A percentile compares a stretch with the other conserved stretches of the same genome.
phyloP scores from a whole-genome alignment of 2,329 filamentous ascomycete species.

The Thermomyces lanuginosus region DNA sequence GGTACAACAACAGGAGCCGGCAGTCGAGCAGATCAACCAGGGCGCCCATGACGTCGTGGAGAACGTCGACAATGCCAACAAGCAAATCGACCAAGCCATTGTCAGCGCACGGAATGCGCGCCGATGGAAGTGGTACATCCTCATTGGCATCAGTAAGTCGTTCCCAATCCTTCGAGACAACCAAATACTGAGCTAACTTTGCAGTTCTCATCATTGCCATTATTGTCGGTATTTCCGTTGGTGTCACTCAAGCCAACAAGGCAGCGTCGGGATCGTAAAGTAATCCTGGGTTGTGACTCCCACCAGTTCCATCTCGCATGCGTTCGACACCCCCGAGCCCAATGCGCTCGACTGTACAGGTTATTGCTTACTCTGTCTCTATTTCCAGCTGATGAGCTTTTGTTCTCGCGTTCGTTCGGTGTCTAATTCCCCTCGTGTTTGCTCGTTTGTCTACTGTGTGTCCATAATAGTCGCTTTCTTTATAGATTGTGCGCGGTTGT shows the following conservation, averaged over 20 bases:
- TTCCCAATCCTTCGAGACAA: not conserved
- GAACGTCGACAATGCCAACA: slow-evolving; percentile 72
- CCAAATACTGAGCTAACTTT: slow-evolving; percentile 5
- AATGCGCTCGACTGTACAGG: slow-evolving; percentile 3
- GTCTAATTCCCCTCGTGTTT: too few species aligned
- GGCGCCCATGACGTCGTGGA: slow-evolving; percentile 73
- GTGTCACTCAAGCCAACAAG: slow-evolving; percentile 23
- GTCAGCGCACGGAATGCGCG: slow-evolving; percentile 62
- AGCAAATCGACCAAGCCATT: slow-evolving; percentile 67
- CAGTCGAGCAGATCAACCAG: slow-evolving; percentile 65
- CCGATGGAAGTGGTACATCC: slow-evolving; percentile 94
- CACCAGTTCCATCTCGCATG: too few species aligned
- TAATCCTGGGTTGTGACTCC: too few species aligned
- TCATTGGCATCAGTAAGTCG: slow-evolving; percentile 51
- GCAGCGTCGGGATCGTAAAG: slow-evolving; percentile 1
- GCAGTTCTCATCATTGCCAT: slow-evolving; percentile 39
- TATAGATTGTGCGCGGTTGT: too few species aligned
- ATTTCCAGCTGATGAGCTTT: not conserved
- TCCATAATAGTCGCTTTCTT: too few species aligned
- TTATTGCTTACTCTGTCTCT: not conserved
- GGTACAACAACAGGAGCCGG: slow-evolving; percentile 70
- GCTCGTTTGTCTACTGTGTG: too few species aligned
- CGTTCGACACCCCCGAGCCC: too few species aligned
- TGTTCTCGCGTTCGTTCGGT: too few species aligned
- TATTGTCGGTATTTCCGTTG: slow-evolving; percentile 35